Conservation (phyloP, 1,284 basidiomycete species). For the Leucoagaricus sp. region DNA sequence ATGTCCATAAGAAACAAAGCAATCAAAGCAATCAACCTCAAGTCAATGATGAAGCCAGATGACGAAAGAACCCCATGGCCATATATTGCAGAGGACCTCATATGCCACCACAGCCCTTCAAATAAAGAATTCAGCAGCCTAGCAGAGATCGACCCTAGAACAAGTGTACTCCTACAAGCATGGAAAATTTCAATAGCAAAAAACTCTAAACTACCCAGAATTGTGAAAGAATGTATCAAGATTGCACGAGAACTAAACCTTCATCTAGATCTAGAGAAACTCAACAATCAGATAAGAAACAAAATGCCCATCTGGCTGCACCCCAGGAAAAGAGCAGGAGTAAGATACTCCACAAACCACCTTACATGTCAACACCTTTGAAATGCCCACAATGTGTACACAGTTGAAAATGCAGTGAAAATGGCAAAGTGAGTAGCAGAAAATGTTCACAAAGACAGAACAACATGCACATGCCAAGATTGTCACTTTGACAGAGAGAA, state of each 20-base stretch:
- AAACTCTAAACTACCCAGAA: constrained; percentile 19
- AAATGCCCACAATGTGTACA: background rate
- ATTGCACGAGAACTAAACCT: constrained; percentile 1
- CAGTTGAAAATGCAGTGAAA: background rate
- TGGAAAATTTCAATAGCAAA: too few species aligned
- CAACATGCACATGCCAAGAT: background rate
- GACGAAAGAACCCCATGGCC: too few species aligned
- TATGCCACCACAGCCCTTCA: too few species aligned
- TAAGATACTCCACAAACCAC: background rate
- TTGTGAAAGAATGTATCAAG: background rate
- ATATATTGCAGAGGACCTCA: too few species aligned
- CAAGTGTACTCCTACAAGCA: too few species aligned
- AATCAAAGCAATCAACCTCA: too few species aligned
- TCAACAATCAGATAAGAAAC: background rate
- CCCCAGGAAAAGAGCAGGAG: background rate
- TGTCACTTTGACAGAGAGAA: too few species aligned
- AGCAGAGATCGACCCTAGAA: too few species aligned
- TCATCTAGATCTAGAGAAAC: background rate
- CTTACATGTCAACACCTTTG: constrained; percentile 2
- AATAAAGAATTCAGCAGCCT: too few species aligned
- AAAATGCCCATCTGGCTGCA: constrained; percentile 17
- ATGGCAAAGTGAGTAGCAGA: background rate
- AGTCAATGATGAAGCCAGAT: too few species aligned
- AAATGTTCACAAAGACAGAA: background rate
- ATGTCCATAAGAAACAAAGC: too few species aligned